Base-by-base conservation (phyloP, 2,329 filamentous ascomycete genomes). In the Fusarium verticillioides region DNA sequence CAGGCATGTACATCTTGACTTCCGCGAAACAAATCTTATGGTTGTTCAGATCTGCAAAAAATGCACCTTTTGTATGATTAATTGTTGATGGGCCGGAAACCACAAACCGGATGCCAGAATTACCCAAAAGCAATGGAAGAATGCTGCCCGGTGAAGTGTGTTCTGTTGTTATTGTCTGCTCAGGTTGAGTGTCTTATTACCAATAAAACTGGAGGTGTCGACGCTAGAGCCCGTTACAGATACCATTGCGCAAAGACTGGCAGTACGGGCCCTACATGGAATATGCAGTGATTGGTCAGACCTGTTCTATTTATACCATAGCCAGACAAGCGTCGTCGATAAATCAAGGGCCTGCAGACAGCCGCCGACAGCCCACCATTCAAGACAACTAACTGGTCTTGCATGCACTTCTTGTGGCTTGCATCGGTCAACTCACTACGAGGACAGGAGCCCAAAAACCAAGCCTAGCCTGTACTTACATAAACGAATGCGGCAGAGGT, bases 321-420 rank as follows among this genome's bases (percentile, higher is more conserved):
- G 28, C 23, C 13, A 36, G 34, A 42, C 19, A 46, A 50, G 10
- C 16, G 32, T 13, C 28, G 18, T 36, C n/a, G 10, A 26, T 49
- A 61, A 49, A 43, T 16, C 19, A n/a, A 10, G 28, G 36, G 23
- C 34, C 13, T 23, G 19, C 23, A 26, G 26, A 37, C 26, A 43
- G 34, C 28, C 43, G 23, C 34, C 21, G 32, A 42, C 26, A 49
- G 28, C 21, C 57, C 36, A 49, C 30, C 36, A 32, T 21, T 37
- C 32, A n/a, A 36, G 49, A 52, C 46, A 34, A 32, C 21, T 37
- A 30, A 37, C 21, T 37, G 37, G 43, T 34, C 50, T 60, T 59
- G 47, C 37, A 63, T 42, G 34, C 68, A 66, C 66, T 61, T 52
- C 40, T 39, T 43, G 28, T 46, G 36, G 43, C 66, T 60, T n/a